Evolutionary conservation across 1,139 yeast genomes (phyloP).

Genomic region (Fermentozyma sake): DNA sequence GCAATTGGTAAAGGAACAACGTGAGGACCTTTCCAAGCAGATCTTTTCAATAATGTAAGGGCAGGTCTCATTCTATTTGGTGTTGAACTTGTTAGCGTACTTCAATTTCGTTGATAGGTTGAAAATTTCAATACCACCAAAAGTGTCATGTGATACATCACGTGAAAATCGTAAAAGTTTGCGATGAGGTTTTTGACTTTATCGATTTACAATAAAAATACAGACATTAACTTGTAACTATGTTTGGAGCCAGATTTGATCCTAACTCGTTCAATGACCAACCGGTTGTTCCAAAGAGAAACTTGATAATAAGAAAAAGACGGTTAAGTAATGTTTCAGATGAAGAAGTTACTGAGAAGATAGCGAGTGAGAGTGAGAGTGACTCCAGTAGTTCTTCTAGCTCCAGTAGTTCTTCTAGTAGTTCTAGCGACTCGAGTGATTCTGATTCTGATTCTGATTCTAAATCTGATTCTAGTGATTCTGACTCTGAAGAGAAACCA

Average conservation of each 20-base stretch:
- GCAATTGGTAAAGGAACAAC: constrained; percentile 90
- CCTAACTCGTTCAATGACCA: constrained; percentile 29
- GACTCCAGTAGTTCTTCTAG: no score
- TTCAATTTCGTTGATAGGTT: constrained; percentile 1
- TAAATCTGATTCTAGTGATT: background rate
- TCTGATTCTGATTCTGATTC: constrained; percentile 1
- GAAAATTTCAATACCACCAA: constrained; percentile 1
- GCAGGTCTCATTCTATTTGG: constrained; percentile 57
- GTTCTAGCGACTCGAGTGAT: no score
- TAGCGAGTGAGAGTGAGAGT: constrained; percentile 1
- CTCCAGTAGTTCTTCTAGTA: no score
- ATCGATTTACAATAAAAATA: no score
- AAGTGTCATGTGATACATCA: constrained; percentile 1
- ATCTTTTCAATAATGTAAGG: constrained; percentile 50
- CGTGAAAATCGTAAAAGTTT: no score
- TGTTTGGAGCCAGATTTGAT: constrained; percentile 66
- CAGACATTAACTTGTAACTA: no score
- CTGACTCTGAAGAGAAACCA: background rate
- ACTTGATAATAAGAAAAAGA: constrained; percentile 3
- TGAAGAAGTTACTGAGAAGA: constrained; percentile 1
- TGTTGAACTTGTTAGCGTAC: constrained; percentile 2
- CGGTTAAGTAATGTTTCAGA: no score
- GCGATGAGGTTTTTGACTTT: no score
- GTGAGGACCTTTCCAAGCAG: constrained; percentile 93
- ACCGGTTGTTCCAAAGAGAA: constrained; percentile 14